Base-by-base conservation (phyloP, 2,329 filamentous ascomycete species). In the Fusarium sp. region DNA sequence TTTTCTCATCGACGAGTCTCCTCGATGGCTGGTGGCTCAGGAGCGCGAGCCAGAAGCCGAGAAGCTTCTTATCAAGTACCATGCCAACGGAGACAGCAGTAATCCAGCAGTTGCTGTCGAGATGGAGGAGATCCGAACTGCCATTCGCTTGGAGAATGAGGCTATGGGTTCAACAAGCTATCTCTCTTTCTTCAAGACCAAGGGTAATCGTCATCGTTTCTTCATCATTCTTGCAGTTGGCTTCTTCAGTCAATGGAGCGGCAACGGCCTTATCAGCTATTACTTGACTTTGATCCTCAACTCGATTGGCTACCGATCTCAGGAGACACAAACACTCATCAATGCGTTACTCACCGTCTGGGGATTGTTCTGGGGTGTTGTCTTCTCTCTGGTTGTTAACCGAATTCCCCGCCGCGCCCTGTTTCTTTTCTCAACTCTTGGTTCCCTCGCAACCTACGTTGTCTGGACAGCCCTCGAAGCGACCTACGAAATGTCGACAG, bases 231-330 rank as follows among this genome's bases (percentile, higher is more conserved):
- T 65, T 1, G 40, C 62, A 2, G 60, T 65, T 1, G 62, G 62
- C 2, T 65, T 65, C 23, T 65, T 65, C 6, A 65, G 60, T 40
- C 62, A 65, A 3, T 65, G 62, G 62, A 65, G 60, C 38, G 62
- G 62, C 0, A 65, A 65, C 5, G 60, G 62, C 1, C 35, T 65
- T 2, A 65, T 65, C 27, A 65, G 62, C 33, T 65, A 65, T 8
- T 65, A 65, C 13, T 14, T 65, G 15, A 65, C 62, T 3, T 23
- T 65, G 12, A 65, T 65, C 12, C 60, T 65, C 18, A 65, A 65
- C 60, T 65, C 62, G 0, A 65, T 65, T 2, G 62, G 62, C 3
- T 65, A 65, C 5, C 60, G 60, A 5, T 65, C 62, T 3, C 42
- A 65, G 9, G 60, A 65, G 33, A 65, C 60, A 0, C 62, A 65